A percentile compares a stretch with the other conserved stretches of the same genome.
phyloP scores from a whole-genome alignment of 2,329 filamentous ascomycete species.

The Immersiporthe knoxdaviesiana region DNA sequence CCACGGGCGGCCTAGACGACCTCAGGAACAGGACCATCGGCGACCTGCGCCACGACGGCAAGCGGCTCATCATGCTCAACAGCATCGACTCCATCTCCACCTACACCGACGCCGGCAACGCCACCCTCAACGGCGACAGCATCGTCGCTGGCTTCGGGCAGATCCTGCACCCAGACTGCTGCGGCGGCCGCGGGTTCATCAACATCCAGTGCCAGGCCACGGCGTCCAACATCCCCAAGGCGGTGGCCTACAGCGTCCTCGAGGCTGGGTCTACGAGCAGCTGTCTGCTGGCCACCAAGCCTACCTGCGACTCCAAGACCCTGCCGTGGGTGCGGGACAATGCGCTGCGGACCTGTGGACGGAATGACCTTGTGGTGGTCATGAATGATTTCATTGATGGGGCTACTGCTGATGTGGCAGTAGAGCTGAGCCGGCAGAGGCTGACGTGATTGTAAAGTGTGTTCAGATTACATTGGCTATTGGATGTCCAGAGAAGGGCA shows the following conservation, averaged over 20 bases:
- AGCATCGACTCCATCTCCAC: constrained; percentile 44
- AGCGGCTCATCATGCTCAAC: constrained; percentile 44
- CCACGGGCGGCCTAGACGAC: constrained; percentile 40
- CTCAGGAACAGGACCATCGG: constrained; percentile 39
- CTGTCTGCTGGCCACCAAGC: constrained; percentile 53
- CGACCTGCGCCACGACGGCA: constrained; percentile 40
- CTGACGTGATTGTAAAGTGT: constrained; percentile 31
- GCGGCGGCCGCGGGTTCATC: constrained; percentile 42
- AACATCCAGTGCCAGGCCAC: constrained; percentile 56
- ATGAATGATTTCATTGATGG: constrained; percentile 59
- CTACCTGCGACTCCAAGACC: constrained; percentile 51
- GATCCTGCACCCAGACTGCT: constrained; percentile 38
- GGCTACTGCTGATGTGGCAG: constrained; percentile 50
- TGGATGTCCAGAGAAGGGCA: too few relatives aligned
- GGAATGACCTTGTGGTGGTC: constrained; percentile 47
- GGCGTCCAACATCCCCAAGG: constrained; percentile 52
- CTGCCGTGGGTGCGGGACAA: constrained; percentile 51
- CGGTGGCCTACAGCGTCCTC: constrained; percentile 50
- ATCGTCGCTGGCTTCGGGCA: constrained; percentile 43
- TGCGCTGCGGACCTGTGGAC: constrained; percentile 41
- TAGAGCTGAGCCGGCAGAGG: constrained; percentile 45
- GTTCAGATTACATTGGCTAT: too few relatives aligned
- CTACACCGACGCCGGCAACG: constrained; percentile 47
- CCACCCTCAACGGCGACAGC: constrained; percentile 44
- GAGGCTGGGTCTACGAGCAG: constrained; percentile 47